These are phyloP conservation scores for Penicillium ochrochloron DNA, from an alignment of 495 filamentous ascomycete genomes.

Conservation along the genomic window DNA sequence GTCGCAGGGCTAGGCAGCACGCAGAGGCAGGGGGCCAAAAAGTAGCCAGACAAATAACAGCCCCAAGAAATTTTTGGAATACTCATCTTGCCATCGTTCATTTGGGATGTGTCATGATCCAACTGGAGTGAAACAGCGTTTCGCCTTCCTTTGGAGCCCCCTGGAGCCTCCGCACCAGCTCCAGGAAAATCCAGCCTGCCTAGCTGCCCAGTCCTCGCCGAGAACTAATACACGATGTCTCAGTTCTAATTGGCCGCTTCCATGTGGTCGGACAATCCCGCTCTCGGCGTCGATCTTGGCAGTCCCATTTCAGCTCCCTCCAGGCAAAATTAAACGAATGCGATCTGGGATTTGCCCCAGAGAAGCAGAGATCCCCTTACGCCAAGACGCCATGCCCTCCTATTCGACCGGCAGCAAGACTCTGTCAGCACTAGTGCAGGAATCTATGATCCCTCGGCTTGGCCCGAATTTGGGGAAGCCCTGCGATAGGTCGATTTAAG, in stretches of 20 bases:
- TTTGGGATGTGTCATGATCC: background rate
- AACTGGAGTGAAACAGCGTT: background rate
- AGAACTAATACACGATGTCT: background rate
- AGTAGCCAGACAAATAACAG: background rate
- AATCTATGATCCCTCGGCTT: conserved; percentile 10
- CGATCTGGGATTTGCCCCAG: conserved; percentile 1
- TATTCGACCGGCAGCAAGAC: conserved; percentile 7
- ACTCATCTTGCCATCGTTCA: background rate
- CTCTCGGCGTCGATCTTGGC: conserved; percentile 8
- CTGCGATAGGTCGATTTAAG: background rate
- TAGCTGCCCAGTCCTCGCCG: background rate
- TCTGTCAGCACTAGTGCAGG: conserved; percentile 5
- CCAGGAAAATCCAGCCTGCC: background rate
- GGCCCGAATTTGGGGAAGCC: background rate
- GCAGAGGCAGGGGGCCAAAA: background rate
- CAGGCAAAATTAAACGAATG: conserved; percentile 12
- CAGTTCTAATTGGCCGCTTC: background rate
- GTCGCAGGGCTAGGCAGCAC: background rate
- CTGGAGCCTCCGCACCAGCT: background rate
- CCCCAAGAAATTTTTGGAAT: background rate
- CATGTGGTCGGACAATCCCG: background rate
- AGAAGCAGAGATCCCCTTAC: background rate
- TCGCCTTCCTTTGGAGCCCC: background rate
- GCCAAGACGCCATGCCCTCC: conserved; percentile 6
- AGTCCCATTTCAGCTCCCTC: background rate